phyloP scores from a whole-genome alignment of 352 stramenopile genomes.

The Phytophthora sp. region DNA sequence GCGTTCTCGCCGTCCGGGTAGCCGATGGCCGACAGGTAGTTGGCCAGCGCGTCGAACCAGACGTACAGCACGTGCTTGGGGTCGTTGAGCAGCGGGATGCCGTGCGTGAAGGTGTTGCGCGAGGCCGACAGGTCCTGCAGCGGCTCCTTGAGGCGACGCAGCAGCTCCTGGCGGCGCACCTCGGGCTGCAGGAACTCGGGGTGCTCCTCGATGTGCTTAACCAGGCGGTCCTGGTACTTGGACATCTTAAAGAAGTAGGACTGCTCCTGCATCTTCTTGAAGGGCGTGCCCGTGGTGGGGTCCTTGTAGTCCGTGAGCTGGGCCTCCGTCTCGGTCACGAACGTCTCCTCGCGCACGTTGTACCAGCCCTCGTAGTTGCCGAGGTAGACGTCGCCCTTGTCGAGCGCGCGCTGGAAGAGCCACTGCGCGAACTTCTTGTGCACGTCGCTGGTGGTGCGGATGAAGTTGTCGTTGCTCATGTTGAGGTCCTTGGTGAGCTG shows the following conservation, averaged over 20 bases:
- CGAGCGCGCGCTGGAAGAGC: slow-evolving; percentile 92
- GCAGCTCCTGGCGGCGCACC: slow-evolving; percentile 93
- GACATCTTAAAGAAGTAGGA: slow-evolving; percentile 99
- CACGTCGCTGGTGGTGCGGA: slow-evolving; percentile 95
- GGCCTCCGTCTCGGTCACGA: slow-evolving; percentile 98
- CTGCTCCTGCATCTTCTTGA: slow-evolving; percentile 98
- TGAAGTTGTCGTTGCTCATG: slow-evolving; percentile 92
- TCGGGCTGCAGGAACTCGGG: slow-evolving; percentile 97
- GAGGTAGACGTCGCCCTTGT: slow-evolving; percentile 97
- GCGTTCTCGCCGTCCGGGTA: slow-evolving; percentile 89
- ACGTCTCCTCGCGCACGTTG: slow-evolving; percentile 98
- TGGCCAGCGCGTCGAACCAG: slow-evolving; percentile 99
- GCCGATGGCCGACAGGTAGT: slow-evolving; percentile 97
- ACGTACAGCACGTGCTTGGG: slow-evolving; percentile 99
- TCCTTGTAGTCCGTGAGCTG: slow-evolving; percentile 96
- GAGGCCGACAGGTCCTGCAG: slow-evolving; percentile 97
- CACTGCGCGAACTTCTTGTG: slow-evolving; percentile 96
- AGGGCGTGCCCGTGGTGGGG: slow-evolving; percentile 89
- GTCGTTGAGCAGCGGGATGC: slow-evolving; percentile 95
- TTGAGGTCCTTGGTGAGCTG: slow-evolving; percentile 87
- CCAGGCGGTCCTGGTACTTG: slow-evolving; percentile 95
- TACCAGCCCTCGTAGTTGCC: slow-evolving; percentile 99
- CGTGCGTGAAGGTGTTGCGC: slow-evolving; percentile 96
- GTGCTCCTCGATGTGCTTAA: slow-evolving; percentile 95
- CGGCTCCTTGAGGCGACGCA: slow-evolving; percentile 92